Conservation (phyloP, 257 asterid genomes). For the Solanum sejunctum region DNA sequence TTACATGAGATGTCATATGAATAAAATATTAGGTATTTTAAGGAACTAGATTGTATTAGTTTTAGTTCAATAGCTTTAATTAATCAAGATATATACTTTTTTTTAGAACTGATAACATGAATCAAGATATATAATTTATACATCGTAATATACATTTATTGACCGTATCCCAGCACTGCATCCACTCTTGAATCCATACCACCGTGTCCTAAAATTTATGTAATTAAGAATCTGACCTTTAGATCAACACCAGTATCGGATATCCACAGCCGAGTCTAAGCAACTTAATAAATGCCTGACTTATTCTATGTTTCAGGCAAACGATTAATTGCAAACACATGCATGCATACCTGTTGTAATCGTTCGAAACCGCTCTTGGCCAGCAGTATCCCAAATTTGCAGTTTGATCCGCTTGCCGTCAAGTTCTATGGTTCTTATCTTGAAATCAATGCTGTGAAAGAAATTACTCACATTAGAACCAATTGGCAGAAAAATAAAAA, state of each 20-base stretch:
- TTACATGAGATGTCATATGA: neutral
- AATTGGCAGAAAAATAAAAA: neutral
- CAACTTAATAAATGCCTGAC: neutral
- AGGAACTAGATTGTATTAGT: neutral
- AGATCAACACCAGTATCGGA: neutral
- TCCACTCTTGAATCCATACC: neutral
- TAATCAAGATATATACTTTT: neutral
- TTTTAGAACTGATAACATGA: neutral
- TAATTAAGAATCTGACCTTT: neutral
- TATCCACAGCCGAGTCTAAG: neutral
- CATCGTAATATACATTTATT: neutral
- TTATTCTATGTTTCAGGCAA: neutral
- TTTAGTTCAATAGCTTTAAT: neutral
- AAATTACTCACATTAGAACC: neutral
- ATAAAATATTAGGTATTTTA: neutral
- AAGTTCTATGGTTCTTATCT: neutral
- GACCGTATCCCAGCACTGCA: neutral
- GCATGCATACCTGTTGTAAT: neutral
- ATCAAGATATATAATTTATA: neutral
- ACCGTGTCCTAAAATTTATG: neutral
- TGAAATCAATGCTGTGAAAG: constrained; percentile 7
- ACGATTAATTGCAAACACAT: neutral
- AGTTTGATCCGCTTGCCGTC: neutral
- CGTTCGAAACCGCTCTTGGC: constrained; percentile 4
- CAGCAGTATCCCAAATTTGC: constrained; percentile 11